Evolutionary conservation across 768 basidiomycete genomes (phyloP).

Genomic region (Vishniacozyma victoriae): DNA sequence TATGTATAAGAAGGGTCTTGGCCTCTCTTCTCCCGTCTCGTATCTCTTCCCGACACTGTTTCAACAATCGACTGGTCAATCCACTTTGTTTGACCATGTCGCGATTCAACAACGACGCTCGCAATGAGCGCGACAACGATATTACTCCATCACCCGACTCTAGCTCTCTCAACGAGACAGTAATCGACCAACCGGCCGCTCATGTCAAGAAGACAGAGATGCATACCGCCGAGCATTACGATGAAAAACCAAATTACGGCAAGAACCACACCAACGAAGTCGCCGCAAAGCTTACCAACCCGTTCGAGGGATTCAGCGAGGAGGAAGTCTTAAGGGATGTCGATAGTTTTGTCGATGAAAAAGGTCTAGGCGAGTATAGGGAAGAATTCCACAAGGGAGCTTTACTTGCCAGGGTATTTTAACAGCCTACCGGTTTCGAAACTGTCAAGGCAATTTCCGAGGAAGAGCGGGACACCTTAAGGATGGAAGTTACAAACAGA

Average conservation of each 20-base stretch:
- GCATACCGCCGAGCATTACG: constrained; percentile 1
- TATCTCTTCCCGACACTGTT: too few relatives aligned
- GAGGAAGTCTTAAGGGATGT: constrained; percentile 7
- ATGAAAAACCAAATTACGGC: constrained; percentile 3
- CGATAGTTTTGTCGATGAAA: neutral
- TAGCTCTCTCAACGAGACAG: too few relatives aligned
- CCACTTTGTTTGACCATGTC: too few relatives aligned
- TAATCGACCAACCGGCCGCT: too few relatives aligned
- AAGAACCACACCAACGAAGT: neutral
- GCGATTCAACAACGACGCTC: too few relatives aligned
- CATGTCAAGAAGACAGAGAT: neutral
- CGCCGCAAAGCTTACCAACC: constrained; percentile 5
- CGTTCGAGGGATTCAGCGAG: constrained; percentile 2
- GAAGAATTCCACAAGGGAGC: constrained; percentile 4
- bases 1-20: too few relatives aligned
- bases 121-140: too few relatives aligned
- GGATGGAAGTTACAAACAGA: constrained; percentile 6
- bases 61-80: too few relatives aligned
- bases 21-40: too few relatives aligned
- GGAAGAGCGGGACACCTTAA: constrained; percentile 1
- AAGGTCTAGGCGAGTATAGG: constrained; percentile 1
- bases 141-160: too few relatives aligned
- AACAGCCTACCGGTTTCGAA: constrained; percentile 1
- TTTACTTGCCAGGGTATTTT: constrained; percentile 3
- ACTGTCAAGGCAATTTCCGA: constrained; percentile 1